Base-by-base conservation (phyloP, 164 flowering plant genomes). In the Litsea cubeba region DNA sequence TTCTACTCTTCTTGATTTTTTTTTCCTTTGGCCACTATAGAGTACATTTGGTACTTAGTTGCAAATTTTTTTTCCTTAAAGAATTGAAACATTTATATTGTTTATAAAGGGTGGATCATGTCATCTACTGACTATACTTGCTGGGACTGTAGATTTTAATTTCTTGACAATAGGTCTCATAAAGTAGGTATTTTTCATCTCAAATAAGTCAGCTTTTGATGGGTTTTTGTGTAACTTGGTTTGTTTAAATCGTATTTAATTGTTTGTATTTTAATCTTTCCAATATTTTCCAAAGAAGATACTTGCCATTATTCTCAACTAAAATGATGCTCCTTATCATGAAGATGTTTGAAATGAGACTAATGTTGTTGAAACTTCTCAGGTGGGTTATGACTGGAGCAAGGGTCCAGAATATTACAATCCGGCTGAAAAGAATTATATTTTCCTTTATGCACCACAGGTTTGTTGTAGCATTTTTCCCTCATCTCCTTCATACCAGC, bases 351-450 rank as follows among this genome's bases (percentile, higher is more conserved):
- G 12, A 51, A 14, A 3, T 51, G 58, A 51, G 18, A 51, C 58
- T 51, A 15, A 12, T 30, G 68, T 57, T 51, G 51, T 15, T 65
- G 30, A 23, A 64, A 60, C 24, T 72, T 32, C 60, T 11, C 67
- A 93, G 98, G 91, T 86, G 14, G 90, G 92, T 70, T 93, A 93
- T 79, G 97, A 93, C 83, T 93, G 98, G 98, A 88, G 95, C 74
- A 93, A 89, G 72, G 98, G 98, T 70, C 97, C 98, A 49, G 98
- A 89, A 80, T 91, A 93, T 79, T 91, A 91, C 76, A 91, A 93
- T 80, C 97, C 92, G 54, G 80, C 93, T 63, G 93, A 94, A n/a
- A 93, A 91, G 77, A 78, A 79, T n/a, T 68, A 84, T 75, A 89
- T 93, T 24, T 89, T 69, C 83, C 86, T 93, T 70, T 95, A 93